Evolutionary conservation across 1,139 yeast genomes (phyloP).

Genomic region (Scheffersomyces titani): DNA sequence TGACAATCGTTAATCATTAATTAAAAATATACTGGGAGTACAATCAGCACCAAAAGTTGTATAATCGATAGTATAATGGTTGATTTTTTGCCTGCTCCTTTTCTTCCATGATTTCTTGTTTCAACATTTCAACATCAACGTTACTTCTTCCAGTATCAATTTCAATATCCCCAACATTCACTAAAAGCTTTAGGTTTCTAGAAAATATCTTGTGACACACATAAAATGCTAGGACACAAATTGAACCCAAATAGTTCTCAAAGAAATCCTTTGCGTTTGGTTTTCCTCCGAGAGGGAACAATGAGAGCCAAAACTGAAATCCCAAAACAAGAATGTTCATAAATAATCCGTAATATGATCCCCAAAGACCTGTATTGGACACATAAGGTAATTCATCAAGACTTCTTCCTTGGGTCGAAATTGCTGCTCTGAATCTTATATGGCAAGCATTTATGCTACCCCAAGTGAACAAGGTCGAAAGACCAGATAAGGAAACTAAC

Average conservation of each 20-base stretch:
- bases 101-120: slow-evolving; percentile 66
- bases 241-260: slow-evolving; percentile 37
- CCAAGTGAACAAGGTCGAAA: slow-evolving; percentile 46
- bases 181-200: slow-evolving; percentile 26
- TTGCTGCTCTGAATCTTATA: slow-evolving; percentile 40
- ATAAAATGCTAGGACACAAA: slow-evolving; percentile 32
- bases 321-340: slow-evolving; percentile 34
- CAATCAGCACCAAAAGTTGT: slow-evolving; percentile 55
- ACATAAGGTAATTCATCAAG: slow-evolving; percentile 38
- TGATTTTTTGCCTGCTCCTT: slow-evolving; percentile 48
- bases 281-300: slow-evolving; percentile 33
- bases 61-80: slow-evolving; percentile 52
- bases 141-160: slow-evolving; percentile 69
- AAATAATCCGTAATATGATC: slow-evolving; percentile 37
- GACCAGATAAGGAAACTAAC: slow-evolving; percentile 44
- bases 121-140: slow-evolving; percentile 59
- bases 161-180: slow-evolving; percentile 51
- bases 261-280: slow-evolving; percentile 35
- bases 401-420: slow-evolving; percentile 28
- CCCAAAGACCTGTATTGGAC: slow-evolving; percentile 39
- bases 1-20: background rate
- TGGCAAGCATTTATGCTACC: slow-evolving; percentile 39
- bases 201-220: slow-evolving; percentile 37
- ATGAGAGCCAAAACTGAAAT: slow-evolving; percentile 45
- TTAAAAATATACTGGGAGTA: background rate